These are phyloP conservation scores for Ophiosphaerella korrae DNA, from an alignment of 2,329 filamentous ascomycete species.

Conservation along the genomic window DNA sequence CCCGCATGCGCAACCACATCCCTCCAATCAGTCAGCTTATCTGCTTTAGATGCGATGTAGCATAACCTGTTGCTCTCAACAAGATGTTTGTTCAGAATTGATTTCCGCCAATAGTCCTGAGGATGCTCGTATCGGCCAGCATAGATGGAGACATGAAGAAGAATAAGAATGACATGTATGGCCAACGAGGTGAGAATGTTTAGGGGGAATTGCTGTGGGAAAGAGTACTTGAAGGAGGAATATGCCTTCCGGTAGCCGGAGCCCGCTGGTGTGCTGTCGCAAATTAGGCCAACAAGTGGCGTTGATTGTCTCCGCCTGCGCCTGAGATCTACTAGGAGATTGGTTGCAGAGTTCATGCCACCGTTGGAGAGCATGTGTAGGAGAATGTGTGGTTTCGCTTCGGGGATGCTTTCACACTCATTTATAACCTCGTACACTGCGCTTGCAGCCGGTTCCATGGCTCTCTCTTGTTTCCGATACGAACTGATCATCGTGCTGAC, in stretches of 20 bases:
- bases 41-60: constrained; percentile 63
- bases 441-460: too few relatives aligned
- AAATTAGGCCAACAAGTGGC: constrained; percentile 14
- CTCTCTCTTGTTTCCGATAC: too few relatives aligned
- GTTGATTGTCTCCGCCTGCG: not conserved
- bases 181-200: not conserved
- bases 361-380: constrained; percentile 23
- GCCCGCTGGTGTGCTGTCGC: constrained; percentile 8
- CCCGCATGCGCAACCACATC: constrained; percentile 60
- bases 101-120: constrained; percentile 1
- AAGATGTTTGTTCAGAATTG: constrained; percentile 7
- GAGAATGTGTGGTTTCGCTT: constrained; percentile 7
- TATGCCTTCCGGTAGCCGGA: constrained; percentile 3
- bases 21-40: constrained; percentile 57
- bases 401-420: too few relatives aligned
- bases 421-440: too few relatives aligned
- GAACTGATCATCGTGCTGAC: too few relatives aligned
- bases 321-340: constrained; percentile 7
- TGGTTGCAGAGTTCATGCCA: constrained; percentile 10
- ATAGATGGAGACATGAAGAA: constrained; percentile 1
- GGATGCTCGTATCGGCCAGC: constrained; percentile 12
- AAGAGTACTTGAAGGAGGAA: constrained; percentile 17
- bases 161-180: too few relatives aligned
- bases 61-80: constrained; percentile 50
- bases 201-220: constrained; percentile 10